Evolutionary conservation across 208 protist genomes (phyloP).

Genomic region (Wallacemonas sp.): DNA sequence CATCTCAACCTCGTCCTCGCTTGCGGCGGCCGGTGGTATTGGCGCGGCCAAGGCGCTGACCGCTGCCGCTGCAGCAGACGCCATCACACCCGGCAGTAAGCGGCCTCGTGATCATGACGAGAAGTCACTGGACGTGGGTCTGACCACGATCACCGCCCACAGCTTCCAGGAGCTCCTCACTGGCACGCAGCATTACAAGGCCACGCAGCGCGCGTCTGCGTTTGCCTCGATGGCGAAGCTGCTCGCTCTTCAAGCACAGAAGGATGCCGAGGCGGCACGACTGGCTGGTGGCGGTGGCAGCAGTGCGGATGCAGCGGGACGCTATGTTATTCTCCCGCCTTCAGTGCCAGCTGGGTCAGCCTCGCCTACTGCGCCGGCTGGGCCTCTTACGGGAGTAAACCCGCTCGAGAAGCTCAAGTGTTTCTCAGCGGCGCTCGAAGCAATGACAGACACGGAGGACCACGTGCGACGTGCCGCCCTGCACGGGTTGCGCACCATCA

Average conservation of each 20-base stretch:
- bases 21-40: constrained; percentile 22
- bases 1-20: constrained; percentile 50
- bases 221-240: constrained; percentile 55
- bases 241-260: constrained; percentile 27
- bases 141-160: constrained; percentile 16
- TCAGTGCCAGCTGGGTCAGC: neutral
- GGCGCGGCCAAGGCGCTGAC: constrained; percentile 14
- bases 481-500: constrained; percentile 31
- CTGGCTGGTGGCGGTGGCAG: neutral
- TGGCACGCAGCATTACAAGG: constrained; percentile 67
- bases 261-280: constrained; percentile 6
- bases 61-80: constrained; percentile 16
- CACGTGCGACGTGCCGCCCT: constrained; percentile 61
- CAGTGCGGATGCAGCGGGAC: too few relatives aligned
- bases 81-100: neutral
- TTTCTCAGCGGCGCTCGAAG: constrained; percentile 65
- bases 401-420: constrained; percentile 54
- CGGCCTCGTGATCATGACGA: neutral
- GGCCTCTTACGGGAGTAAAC: constrained; percentile 24
- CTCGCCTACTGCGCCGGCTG: neutral
- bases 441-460: constrained; percentile 73
- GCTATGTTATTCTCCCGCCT: neutral
- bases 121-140: neutral
- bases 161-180: constrained; percentile 57
- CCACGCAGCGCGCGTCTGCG: constrained; percentile 45